Conservation (phyloP, 345 rosid genomes). For the Bruguiera gymnorhiza region DNA sequence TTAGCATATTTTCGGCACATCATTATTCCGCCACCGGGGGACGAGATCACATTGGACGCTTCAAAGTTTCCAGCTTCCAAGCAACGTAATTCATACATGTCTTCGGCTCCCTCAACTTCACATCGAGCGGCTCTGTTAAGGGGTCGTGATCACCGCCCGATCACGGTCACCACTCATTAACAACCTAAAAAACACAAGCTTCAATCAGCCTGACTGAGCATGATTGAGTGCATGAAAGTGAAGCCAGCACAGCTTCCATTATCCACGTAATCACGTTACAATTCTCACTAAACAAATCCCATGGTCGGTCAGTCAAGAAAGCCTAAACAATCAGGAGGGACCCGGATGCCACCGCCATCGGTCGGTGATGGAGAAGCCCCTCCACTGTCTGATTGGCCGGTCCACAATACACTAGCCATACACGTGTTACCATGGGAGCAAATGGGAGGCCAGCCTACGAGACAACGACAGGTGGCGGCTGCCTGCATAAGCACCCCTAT, state of each 20-base stretch:
- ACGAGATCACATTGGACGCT: too few relatives aligned
- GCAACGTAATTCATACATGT: too few relatives aligned
- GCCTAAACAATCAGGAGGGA: slow-evolving; percentile 27
- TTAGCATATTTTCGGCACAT: too few relatives aligned
- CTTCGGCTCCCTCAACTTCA: too few relatives aligned
- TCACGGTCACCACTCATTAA: slow-evolving; percentile 10
- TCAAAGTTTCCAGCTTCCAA: too few relatives aligned
- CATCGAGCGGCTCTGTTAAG: too few relatives aligned
- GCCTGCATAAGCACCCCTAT: neutral
- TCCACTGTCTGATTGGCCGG: slow-evolving; percentile 18
- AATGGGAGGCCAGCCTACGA: slow-evolving; percentile 31
- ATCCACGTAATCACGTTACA: slow-evolving; percentile 25
- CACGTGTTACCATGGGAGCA: slow-evolving; percentile 30
- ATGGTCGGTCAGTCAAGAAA: slow-evolving; percentile 40
- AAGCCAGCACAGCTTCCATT: slow-evolving; percentile 16
- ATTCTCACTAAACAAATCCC: slow-evolving; percentile 32
- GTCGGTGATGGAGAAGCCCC: slow-evolving; percentile 24
- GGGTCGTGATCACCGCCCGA: neutral
- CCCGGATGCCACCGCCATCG: slow-evolving; percentile 16
- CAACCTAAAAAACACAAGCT: slow-evolving; percentile 1
- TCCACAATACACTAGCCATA: slow-evolving; percentile 25
- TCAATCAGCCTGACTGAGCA: slow-evolving; percentile 8
- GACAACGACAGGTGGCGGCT: slow-evolving; percentile 27
- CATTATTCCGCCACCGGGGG: too few relatives aligned
- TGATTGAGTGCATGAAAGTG: slow-evolving; percentile 19